phyloP scores from a whole-genome alignment of 2,329 filamentous ascomycete species.

The Apiospora koreana region DNA sequence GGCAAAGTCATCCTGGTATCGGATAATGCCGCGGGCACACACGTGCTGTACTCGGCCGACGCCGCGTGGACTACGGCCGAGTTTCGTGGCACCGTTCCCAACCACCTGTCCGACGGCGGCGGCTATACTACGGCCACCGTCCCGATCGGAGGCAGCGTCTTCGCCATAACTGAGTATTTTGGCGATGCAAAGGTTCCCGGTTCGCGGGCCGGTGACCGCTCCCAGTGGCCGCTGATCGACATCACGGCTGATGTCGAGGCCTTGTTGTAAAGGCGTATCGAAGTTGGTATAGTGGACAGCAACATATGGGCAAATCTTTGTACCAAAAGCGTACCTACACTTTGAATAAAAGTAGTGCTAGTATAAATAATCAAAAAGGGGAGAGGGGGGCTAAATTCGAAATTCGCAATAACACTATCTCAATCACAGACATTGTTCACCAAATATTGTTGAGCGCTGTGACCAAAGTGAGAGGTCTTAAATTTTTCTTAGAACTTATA shows the following conservation, averaged over 20 bases:
- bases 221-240: slow-evolving; percentile 30
- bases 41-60: slow-evolving; percentile 38
- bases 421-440: no score
- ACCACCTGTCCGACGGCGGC: slow-evolving; percentile 19
- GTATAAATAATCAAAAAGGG: no score
- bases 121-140: slow-evolving; percentile 25
- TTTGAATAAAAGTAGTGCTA: no score
- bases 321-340: no score
- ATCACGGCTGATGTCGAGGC: slow-evolving; percentile 30
- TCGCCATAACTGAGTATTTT: slow-evolving; percentile 28
- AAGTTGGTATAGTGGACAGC: no score
- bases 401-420: no score
- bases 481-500: no score
- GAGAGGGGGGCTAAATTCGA: no score
- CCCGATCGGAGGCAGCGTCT: slow-evolving; percentile 27
- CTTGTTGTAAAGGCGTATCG: neutral
- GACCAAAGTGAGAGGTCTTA: no score
- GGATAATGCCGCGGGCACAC: slow-evolving; percentile 32
- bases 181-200: slow-evolving; percentile 27
- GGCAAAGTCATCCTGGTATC: slow-evolving; percentile 36
- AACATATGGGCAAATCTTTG: no score
- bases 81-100: slow-evolving; percentile 34
- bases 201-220: slow-evolving; percentile 29
- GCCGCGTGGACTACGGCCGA: slow-evolving; percentile 36
- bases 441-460: no score